Evolutionary conservation across 1,284 basidiomycete genomes (phyloP).

Genomic region (Sporisorium exsertum): DNA sequence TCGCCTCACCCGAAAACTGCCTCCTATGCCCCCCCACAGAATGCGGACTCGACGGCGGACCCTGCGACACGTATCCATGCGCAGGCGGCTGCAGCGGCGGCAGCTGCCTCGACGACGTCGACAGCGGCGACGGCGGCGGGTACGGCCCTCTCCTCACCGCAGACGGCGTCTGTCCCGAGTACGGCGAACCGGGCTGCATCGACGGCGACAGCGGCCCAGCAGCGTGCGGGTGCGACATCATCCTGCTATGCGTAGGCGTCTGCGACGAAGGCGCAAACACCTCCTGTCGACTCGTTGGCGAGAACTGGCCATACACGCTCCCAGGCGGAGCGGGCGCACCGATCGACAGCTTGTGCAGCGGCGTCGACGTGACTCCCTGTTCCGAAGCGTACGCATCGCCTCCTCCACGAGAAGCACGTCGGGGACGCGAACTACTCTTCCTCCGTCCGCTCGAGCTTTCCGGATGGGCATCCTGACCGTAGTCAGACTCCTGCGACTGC

Average conservation of each 20-base stretch:
- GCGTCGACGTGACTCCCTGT: constrained; percentile 32
- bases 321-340: constrained; percentile 45
- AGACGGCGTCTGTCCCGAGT: constrained; percentile 35
- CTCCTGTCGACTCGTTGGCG: constrained; percentile 18
- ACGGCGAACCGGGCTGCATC: constrained; percentile 38
- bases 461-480: constrained; percentile 24
- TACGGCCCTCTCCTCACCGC: constrained; percentile 31
- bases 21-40: constrained; percentile 10
- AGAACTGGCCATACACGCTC: constrained; percentile 45
- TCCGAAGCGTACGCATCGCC: constrained; percentile 9
- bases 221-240: constrained; percentile 40
- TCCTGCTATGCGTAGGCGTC: constrained; percentile 37
- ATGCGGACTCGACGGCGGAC: constrained; percentile 28
- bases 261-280: constrained; percentile 17
- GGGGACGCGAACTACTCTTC: constrained; percentile 34
- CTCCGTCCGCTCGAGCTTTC: constrained; percentile 13
- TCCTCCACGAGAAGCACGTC: constrained; percentile 12
- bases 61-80: constrained; percentile 19
- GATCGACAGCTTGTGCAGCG: constrained; percentile 53
- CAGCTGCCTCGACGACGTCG: constrained; percentile 23
- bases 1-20: constrained; percentile 27
- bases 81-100: constrained; percentile 25
- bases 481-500: constrained; percentile 49
- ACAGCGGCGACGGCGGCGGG: constrained; percentile 39
- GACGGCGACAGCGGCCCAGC: constrained; percentile 25